Base-by-base conservation (phyloP, 352 stramenopile genomes). In the Pythium rhizo-oryzae region DNA sequence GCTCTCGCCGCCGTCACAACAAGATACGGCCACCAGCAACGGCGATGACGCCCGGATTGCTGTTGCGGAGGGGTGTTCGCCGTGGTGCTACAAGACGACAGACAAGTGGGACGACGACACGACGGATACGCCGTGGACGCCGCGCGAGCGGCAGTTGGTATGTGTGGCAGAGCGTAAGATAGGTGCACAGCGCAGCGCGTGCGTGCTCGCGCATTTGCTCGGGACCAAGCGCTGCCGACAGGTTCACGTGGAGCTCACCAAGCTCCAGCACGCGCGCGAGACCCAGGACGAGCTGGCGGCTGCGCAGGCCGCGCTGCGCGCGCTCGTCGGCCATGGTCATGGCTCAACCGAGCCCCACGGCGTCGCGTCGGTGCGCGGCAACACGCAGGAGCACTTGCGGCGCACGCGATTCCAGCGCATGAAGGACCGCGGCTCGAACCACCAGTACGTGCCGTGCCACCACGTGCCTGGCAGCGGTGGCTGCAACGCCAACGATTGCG, bases 361-460 rank as follows among this genome's bases (percentile, higher is more conserved):
- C 33, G 21, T 74, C 43, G 58, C 68, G 23, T 60, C 49, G 0
- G 78, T 79, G 28, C 70, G 78, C 12, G 84, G 82, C 43, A 93
- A 92, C 72, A 88, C 65, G 59, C 73, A 79, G 23, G 84, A 93
- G 33, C 86, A 94, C 59, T 60, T 94, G 37, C 72, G 76, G 13
- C 82, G 84, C 21, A 94, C 86, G 43, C 84, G 86, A 4, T 71
- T 78, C 47, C 86, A 94, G 70, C 86, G 86, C 35, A 92, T 94
- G 83, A 91, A 90, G 64, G 86, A 94, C 71, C 78, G 81, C 19
- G 84, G 84, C 46, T 78, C 84, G 9, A 93, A 92, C 68, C 84
- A 92, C 63, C 82, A 90, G 61, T 94, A 79, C 65, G 59, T 82
- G 41, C 84, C 86, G 13, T 94, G 86, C 65, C 75, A 87, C 39